phyloP scores from a whole-genome alignment of 73 alveolate species.

The Stentor coeruleus region DNA sequence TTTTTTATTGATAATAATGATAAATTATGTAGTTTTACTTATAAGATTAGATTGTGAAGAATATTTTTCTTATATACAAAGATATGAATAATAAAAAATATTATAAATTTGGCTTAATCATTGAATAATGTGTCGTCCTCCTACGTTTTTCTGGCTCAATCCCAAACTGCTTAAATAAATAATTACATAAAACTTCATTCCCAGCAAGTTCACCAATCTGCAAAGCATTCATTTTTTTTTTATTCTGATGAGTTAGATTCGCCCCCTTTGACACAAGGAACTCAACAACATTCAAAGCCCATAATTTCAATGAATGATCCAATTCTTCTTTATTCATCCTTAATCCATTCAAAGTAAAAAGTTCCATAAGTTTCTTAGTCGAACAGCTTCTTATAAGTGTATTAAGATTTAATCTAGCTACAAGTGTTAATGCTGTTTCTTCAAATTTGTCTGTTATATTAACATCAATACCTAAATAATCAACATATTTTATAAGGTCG shows the following conservation, averaged over 20 bases:
- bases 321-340: neutral
- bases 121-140: no score
- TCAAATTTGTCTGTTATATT: neutral
- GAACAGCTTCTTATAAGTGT: constrained; percentile 21
- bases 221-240: neutral
- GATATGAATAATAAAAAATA: no score
- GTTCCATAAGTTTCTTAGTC: neutral
- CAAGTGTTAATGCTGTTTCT: neutral
- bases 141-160: neutral
- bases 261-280: neutral
- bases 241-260: neutral
- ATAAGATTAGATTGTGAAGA: no score
- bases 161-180: neutral
- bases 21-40: no score
- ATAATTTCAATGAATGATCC: neutral
- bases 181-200: neutral
- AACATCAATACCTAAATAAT: constrained; percentile 3
- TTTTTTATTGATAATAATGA: no score
- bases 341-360: neutral
- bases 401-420: neutral
- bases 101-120: no score
- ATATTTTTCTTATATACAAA: no score
- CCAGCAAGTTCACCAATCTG: neutral
- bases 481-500: constrained; percentile 8
- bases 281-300: constrained; percentile 20